Base-by-base conservation (phyloP, 2,329 filamentous ascomycete species). In the Magnaporthales sp. region DNA sequence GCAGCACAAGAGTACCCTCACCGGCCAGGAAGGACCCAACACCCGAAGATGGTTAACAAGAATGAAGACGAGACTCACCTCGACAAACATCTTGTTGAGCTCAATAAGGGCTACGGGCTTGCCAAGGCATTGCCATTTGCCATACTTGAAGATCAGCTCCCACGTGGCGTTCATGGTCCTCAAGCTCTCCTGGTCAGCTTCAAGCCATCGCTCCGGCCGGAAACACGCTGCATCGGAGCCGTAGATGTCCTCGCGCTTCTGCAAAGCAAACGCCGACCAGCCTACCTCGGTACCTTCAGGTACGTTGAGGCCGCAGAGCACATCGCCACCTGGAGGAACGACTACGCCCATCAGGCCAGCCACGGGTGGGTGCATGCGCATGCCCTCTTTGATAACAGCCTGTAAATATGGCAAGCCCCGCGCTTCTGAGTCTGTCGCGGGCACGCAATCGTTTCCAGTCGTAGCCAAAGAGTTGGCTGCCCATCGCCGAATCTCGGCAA, bases 381-480 rank as follows among this genome's bases (percentile, higher is more conserved):
- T 72, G 0, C 78, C 79, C 69, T 85, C 83, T 64, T 79, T 79
- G 54, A 85, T 78, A 5, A 80, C 79, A 0, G 83, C 83, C 68
- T 82, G 79, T 8, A 86, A 75, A 67, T 83, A 85, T 0, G 78
- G 77, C 6, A 84, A 74, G 3, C 70, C 69, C 19, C 75, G 74
- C 0, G 77, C 77, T 69, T 82, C 77, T 1, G 73, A 71, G 54
- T 80, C 75, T 10, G 70, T 72, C 66, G 77, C 71, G 56, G 73
- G 73, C 15, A 78, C 72, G 32, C 9, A 11, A 13, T 22, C 71
- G 67, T 72, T 31, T 22, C 61, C 51, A 54, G 63, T 51, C 19
- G 38, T 7, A 19, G 38, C 38, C 38, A 54, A 46, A 8, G 38
- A 54, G 15, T 56, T 11, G 32, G 38, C 11, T 8, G 75, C 3